Evolutionary conservation across 805 yeast genomes (phyloP), one percentile per base, ranked within the genome.

Genomic region (Wickerhamiella cacticola): DNA sequence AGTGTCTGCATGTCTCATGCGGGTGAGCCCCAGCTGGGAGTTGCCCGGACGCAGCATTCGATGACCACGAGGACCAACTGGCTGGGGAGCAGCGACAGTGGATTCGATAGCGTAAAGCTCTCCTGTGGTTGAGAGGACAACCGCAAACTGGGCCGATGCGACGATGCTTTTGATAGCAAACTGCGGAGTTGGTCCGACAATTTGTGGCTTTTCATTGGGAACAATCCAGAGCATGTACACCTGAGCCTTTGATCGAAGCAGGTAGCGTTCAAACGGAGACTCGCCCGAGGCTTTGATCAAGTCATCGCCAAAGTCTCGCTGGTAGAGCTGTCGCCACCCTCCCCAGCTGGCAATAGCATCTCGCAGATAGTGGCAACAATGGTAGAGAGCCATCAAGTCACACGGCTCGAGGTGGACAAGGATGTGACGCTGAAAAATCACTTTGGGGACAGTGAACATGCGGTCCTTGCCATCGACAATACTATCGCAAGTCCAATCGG

Each of bases 151-250:
- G 25, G 40, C 40, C 7, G 40, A 29, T 1, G 47, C 26, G 18
- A 22, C 16, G 21, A 44, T 26, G 9, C 35, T 44, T n/a, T 39
- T 39, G 22, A 44, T 23, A 15, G 35, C 31, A 19, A 44, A 44
- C 28, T 38, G 40, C 10, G 47, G 47, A 3, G 47, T 44, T 8
- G 47, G 47, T 16, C 47, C 47, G 2, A 44, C 47, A 15, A 44
- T 35, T 16, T 44, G 47, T 19, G 47, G 47, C 19, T 25, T 18
- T 19, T 44, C 39, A 19, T 44, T 44, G 19, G 47, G 47, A 2
- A 24, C 40, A 2, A 44, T 34, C 47, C 47, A 44, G 33, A 44
- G 26, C 24, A 44, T 25, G 25, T 44, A 44, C 3, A 44, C 41
- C 41, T 25, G 41, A 21, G 47, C 47, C 35, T 26, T 44, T 12